Base-by-base conservation (phyloP, 164 flowering plant genomes). In the Vitis rupestris region DNA sequence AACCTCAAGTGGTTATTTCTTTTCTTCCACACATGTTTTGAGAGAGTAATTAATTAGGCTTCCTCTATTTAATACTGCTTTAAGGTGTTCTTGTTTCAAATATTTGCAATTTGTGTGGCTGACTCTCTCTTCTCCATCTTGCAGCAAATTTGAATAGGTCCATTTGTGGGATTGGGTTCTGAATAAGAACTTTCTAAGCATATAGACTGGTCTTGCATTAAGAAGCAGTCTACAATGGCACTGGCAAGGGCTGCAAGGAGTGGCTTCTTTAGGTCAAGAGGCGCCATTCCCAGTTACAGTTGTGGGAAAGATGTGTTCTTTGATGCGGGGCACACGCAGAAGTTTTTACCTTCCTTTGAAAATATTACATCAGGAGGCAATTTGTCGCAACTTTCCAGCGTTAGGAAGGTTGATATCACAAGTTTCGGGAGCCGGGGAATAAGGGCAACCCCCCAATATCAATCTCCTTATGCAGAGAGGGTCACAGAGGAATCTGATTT, bases 241-340 rank as follows among this genome's bases (percentile, higher is more conserved):
- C 69, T 83, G 80, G 78, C 85, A 64, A 88, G 90, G 61, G 44
- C 85, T 69, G 78, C 83, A 14, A 82, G 89, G 67, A 83, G 69
- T 63, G 68, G 78, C 37, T 70, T 80, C 70, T 82, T 80, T 65
- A 78, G 85, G 19, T 73, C 88, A 56, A 82, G 76, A 79, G 78
- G 80, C 49, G 53, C 78, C 64, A 15, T 76, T 62, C 68, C 78
- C 2, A 70, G 69, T 58, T 73, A 59, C 51, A 50, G 72, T 1
- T 49, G 23, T 53, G 77, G 79, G 61, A 80, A 31, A 62, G 76
- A 74, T 53, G 5, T 48, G 1, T 6, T 73, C 12, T 31, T 16
- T 47, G 79, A 79, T 4, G 73, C 74, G 50, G 17, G 47, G 4
- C 5, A 49, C 53, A 3, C 29, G 17, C 37, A 69, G 57, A 30